Base-by-base conservation (phyloP, 1,284 basidiomycete species). In the Schizophyllum commune region DNA sequence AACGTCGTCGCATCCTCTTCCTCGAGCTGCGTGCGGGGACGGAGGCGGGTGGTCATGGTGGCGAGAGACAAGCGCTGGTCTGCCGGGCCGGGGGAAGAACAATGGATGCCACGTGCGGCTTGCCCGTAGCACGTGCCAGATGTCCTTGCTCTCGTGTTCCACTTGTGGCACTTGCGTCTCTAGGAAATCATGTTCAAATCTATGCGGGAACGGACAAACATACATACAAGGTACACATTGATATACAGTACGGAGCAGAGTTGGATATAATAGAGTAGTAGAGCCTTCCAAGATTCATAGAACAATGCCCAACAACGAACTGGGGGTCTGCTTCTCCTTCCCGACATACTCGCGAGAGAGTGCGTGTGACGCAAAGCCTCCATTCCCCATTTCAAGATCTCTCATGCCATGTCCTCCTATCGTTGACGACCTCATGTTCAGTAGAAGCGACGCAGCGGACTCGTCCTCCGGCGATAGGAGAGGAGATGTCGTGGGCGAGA, bases 1-100 rank as follows among this genome's bases (percentile, higher is more conserved):
- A 89, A 72, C 20, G 82, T 79, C 13, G 86, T 79, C 8, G 87
- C 87, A 74, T 89, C 87, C 68, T 89, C 87, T 64, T 89, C 86
- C 68, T 89, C 86, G 19, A 75, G 71, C 58, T 80, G 75, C 47
- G 83, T 76, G 63, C 77, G 68, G 65, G 79, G 78, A 69, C 75
- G 75, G 56, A 78, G 70, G 68, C 76, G 73, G 58, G 75, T 72
- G 22, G 78, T 73, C 77, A 79, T 79, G 9, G 17, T 47, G 39
- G 39, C 39, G 17, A 9, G 39, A 47, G 39, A 47, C 39, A 47
- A 47, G 39, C 39, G 39, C 39, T 17, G 8, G 2, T 2, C 17
- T 3, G 17, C 39, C 39, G 39, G 39, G 9, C 39, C 39, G 39
- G 17, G 9, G 17, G 3, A 11, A 47, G 39, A 47, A 47, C 39